These are phyloP conservation scores for Clavispora carvajalis DNA, from an alignment of 805 yeast species.

Conservation along the genomic window DNA sequence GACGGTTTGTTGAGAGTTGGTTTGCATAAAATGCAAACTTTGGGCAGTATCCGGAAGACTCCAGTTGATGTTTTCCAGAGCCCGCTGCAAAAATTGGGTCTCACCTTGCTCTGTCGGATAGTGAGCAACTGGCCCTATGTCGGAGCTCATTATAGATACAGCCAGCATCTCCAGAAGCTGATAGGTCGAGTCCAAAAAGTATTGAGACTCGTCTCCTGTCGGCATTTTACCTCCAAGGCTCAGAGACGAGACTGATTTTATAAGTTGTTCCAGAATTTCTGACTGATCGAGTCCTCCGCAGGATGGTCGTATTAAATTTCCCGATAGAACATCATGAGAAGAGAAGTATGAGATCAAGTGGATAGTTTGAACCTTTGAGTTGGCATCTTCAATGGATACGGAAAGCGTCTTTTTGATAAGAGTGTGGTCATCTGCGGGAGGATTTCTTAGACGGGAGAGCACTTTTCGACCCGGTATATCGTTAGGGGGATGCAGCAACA, in stretches of 20 bases:
- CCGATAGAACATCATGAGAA: slow-evolving; percentile 64
- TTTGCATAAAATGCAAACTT: not conserved
- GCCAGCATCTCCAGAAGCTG: slow-evolving; percentile 37
- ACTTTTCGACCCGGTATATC: not conserved
- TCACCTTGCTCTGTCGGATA: not conserved
- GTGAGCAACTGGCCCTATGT: not conserved
- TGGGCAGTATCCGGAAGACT: not conserved
- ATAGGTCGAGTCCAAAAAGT: slow-evolving; percentile 41
- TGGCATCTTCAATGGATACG: slow-evolving; percentile 40
- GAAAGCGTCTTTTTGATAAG: slow-evolving; percentile 80
- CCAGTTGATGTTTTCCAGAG: not conserved
- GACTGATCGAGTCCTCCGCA: slow-evolving; percentile 48
- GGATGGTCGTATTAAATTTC: slow-evolving; percentile 54
- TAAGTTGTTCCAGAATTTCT: slow-evolving; percentile 41
- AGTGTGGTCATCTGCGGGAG: slow-evolving; percentile 57
- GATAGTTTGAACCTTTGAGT: slow-evolving; percentile 40
- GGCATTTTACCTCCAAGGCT: slow-evolving; percentile 54
- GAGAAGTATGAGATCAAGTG: slow-evolving; percentile 79
- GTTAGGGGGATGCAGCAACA: not conserved
- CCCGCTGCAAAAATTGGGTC: not conserved
- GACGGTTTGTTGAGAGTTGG: not conserved
- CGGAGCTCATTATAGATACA: slow-evolving; percentile 2
- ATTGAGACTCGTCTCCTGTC: slow-evolving; percentile 47
- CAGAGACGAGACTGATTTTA: slow-evolving; percentile 53
- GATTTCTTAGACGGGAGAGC: not conserved